These are phyloP conservation scores for Colletotrichum musae DNA, from an alignment of 2,329 filamentous ascomycete genomes.

Conservation along the genomic window DNA sequence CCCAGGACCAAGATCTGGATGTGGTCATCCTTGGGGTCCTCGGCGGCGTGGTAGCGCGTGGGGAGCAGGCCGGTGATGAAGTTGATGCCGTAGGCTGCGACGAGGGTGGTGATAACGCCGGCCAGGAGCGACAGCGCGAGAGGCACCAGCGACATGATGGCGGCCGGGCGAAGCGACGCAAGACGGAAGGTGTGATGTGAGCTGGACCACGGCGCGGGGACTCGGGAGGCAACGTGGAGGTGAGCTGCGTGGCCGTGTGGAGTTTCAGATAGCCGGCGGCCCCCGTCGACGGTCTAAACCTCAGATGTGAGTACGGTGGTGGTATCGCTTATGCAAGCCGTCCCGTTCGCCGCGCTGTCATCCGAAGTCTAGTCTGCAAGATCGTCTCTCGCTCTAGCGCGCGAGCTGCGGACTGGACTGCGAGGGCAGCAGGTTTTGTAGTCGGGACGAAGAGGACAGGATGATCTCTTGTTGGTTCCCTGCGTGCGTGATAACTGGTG, in stretches of 20 bases:
- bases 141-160: conserved; percentile 29
- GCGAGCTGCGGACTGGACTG: not conserved
- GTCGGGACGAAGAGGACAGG: not conserved
- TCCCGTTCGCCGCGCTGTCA: conserved; percentile 31
- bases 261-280: conserved; percentile 20
- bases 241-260: conserved; percentile 7
- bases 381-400: conserved; percentile 21
- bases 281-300: not conserved
- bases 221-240: too few species aligned
- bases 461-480: conserved; percentile 1
- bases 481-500: conserved; percentile 17
- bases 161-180: not conserved
- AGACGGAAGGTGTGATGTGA: conserved; percentile 1
- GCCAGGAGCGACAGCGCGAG: conserved; percentile 34
- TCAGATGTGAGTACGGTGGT: conserved; percentile 20
- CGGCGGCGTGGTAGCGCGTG: conserved; percentile 52
- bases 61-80: conserved; percentile 49
- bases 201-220: not conserved
- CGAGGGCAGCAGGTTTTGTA: conserved; percentile 5
- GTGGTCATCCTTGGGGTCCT: conserved; percentile 56
- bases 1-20: conserved; percentile 92
- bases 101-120: conserved; percentile 33
- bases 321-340: conserved; percentile 32
- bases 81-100: conserved; percentile 33
- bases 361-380: conserved; percentile 37